Evolutionary conservation across 2,329 filamentous ascomycete species (phyloP), one percentile per base, ranked within the genome.

Genomic region (Fusarium xylarioides): DNA sequence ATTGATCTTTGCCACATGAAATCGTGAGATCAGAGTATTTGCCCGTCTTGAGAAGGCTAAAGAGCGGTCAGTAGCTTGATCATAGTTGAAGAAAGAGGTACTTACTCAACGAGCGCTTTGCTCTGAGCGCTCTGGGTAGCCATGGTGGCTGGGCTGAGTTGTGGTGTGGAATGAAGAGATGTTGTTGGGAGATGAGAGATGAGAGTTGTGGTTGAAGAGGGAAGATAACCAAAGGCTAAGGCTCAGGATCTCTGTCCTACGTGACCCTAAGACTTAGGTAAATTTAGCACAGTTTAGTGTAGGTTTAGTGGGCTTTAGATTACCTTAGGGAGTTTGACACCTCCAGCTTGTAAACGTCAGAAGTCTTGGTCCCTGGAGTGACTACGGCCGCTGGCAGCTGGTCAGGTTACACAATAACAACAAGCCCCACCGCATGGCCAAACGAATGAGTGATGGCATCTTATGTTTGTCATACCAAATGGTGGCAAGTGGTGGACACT

Each of bases 21-120:
- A 71, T 60, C 1, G 54, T 56, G 12, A 73, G 37, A 34, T 71
- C 70, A 11, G 67, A 73, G 21, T 71, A 71, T 1, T 7, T 12
- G 8, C 43, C 43, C 0, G n/a, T 62, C 6, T 11, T 4, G 0
- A 62, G 34, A 18, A 62, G 23, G 8, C 38, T 61, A 3, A 4
- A 8, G 3, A 53, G n/a, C 19, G 3, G 12, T 54, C 0, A 60
- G 30, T 1, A 8, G 6, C 47, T 19, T 3, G 11, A 19, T 14
- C n/a, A 11, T 7, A 2, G 4, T 9, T 15, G 11, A 18, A 18
- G 6, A 26, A 4, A 26, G n/a, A 2, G 12, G 4, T 26, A 19
- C 32, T 52, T 1, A 26, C 49, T 52, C 1, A 2, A 11, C 18
- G 3, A 52, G 49, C 6, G n/a, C 49, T 21, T 12, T 15, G 18